A percentile compares a stretch with the other conserved stretches of the same genome.
Evolutionary conservation across 2,329 filamentous ascomycete genomes (phyloP).

Genomic region (Alternaria hordeiaustralica): DNA sequence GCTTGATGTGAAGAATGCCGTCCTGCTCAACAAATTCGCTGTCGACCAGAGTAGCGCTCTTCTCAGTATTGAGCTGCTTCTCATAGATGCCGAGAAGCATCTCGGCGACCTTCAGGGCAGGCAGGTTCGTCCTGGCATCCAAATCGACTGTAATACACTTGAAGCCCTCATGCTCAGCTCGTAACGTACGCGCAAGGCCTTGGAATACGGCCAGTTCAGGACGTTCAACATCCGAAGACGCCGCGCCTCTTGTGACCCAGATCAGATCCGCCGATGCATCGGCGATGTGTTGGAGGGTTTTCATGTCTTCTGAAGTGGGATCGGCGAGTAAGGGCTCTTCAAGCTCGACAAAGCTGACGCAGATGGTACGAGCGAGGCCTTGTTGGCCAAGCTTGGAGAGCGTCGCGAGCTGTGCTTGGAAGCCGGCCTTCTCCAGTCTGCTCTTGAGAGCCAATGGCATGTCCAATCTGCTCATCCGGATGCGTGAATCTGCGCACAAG

Average conservation of each 20-base stretch:
- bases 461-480: conserved; percentile 11
- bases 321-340: conserved; percentile 13
- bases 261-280: conserved; percentile 19
- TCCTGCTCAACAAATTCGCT: conserved; percentile 16
- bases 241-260: conserved; percentile 28
- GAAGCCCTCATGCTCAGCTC: conserved; percentile 20
- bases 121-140: conserved; percentile 9
- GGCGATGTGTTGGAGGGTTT: conserved; percentile 11
- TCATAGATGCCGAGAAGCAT: conserved; percentile 5
- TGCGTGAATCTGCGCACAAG: conserved; percentile 10
- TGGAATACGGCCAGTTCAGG: conserved; percentile 20
- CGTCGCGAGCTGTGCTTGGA: conserved; percentile 9
- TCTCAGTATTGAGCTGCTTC: neutral
- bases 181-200: conserved; percentile 17
- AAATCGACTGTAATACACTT: conserved; percentile 24
- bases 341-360: conserved; percentile 22
- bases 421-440: conserved; percentile 6
- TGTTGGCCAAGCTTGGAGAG: conserved; percentile 8
- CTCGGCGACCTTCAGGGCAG: conserved; percentile 4
- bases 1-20: conserved; percentile 15
- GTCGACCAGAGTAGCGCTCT: neutral
- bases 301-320: conserved; percentile 2
- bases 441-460: conserved; percentile 11
- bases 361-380: conserved; percentile 5
- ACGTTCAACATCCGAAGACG: conserved; percentile 10